These are phyloP conservation scores for Linum tenue DNA, from an alignment of 345 rosid species.

Conservation along the genomic window DNA sequence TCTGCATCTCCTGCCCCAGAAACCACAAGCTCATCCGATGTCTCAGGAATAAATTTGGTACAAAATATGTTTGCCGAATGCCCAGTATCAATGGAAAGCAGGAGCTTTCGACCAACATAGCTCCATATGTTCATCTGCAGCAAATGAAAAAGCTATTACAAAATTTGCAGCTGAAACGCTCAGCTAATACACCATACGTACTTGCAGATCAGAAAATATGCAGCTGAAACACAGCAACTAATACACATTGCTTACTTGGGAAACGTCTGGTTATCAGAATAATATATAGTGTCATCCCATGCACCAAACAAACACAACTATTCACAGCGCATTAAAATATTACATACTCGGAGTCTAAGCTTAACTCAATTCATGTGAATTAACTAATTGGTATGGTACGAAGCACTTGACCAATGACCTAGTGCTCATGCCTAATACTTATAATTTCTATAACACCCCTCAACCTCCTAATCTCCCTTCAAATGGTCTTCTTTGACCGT, in stretches of 20 bases:
- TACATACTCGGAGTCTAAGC: background rate
- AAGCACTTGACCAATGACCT: background rate
- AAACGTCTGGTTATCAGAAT: background rate
- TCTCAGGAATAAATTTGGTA: constrained; percentile 89
- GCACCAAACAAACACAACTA: background rate
- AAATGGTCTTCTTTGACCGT: background rate
- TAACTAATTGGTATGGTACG: background rate
- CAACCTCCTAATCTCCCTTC: too few relatives aligned
- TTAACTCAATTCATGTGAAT: background rate
- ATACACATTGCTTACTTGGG: background rate
- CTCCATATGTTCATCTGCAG: constrained; percentile 77
- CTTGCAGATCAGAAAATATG: background rate
- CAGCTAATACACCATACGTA: background rate
- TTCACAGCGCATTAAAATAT: background rate
- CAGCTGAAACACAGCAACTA: background rate
- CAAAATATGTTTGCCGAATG: constrained; percentile 88
- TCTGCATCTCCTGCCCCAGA: constrained; percentile 98
- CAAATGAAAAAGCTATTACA: background rate
- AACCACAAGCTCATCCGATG: constrained; percentile 82
- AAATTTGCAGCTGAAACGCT: background rate
- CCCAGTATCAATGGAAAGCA: constrained; percentile 87
- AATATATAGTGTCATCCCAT: background rate
- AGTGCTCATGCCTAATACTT: background rate
- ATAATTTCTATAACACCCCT: too few relatives aligned
- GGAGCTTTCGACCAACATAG: constrained; percentile 54